Conservation (phyloP, 768 basidiomycete genomes). For the Rhizopogon vinicolor region DNA sequence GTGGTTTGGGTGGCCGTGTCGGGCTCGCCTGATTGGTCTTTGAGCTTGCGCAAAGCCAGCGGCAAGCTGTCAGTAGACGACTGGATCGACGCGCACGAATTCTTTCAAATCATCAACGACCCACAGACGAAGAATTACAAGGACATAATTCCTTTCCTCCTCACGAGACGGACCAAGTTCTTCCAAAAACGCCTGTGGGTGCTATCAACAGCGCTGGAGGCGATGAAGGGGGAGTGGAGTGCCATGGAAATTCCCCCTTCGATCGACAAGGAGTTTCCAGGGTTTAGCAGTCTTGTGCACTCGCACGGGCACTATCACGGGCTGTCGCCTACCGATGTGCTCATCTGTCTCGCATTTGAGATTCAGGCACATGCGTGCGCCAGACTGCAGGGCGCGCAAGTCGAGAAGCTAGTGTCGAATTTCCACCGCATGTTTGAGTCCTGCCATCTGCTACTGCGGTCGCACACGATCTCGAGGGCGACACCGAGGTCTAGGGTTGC, state of each 20-base stretch:
- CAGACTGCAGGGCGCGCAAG: background rate
- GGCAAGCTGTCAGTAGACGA: background rate
- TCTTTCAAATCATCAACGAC: background rate
- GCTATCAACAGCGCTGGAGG: background rate
- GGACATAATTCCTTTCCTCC: background rate
- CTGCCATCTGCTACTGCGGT: background rate
- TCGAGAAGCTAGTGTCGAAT: background rate
- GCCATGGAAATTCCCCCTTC: background rate
- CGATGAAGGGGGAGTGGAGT: background rate
- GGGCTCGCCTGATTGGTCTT: background rate
- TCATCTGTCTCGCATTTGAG: background rate
- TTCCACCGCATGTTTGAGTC: background rate
- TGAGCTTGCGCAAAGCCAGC: background rate
- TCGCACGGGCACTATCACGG: background rate
- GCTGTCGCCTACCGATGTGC: background rate
- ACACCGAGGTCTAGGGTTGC: background rate
- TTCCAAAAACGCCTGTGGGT: background rate
- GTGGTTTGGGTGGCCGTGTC: background rate
- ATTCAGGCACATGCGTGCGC: background rate
- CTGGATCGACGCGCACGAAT: background rate
- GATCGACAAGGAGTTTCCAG: background rate
- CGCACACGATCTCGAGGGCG: background rate
- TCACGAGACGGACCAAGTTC: background rate
- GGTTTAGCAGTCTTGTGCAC: background rate
- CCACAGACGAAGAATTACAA: background rate